phyloP scores from a whole-genome alignment of 2,329 filamentous ascomycete species.

The Orbilia quercus region DNA sequence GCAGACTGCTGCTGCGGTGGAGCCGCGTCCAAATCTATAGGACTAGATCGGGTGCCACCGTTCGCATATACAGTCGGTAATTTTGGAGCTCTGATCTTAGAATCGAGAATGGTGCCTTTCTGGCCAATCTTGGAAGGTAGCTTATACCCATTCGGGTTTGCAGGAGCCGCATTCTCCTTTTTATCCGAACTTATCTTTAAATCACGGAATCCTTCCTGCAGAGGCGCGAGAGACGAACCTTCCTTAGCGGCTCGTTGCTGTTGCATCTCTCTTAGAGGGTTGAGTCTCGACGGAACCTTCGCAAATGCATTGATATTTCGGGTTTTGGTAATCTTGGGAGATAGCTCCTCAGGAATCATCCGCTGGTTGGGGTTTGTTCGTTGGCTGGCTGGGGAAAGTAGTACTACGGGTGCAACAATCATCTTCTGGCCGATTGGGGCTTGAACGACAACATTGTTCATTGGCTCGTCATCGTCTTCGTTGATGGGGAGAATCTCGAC shows the following conservation, averaged over 20 bases:
- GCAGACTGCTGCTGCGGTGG: conserved; percentile 28
- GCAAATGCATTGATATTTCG: conserved; percentile 33
- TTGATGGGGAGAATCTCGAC: conserved; percentile 52
- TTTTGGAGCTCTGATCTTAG: conserved; percentile 52
- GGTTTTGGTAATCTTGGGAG: conserved; percentile 54
- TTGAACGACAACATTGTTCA: conserved; percentile 51
- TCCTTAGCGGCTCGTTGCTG: conserved; percentile 52
- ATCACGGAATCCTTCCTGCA: conserved; percentile 54
- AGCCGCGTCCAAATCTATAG: conserved; percentile 22
- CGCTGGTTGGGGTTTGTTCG: conserved; percentile 41
- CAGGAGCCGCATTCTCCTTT: conserved; percentile 42
- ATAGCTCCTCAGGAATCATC: conserved; percentile 55
- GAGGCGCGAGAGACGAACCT: conserved; percentile 38
- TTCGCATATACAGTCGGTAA: conserved; percentile 42
- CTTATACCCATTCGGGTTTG: conserved; percentile 50
- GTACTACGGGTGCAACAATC: conserved; percentile 53
- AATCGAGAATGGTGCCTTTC: conserved; percentile 47
- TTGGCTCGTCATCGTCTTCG: conserved; percentile 46
- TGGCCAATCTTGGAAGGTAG: conserved; percentile 52
- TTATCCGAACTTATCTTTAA: conserved; percentile 56
- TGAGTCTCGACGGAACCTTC: conserved; percentile 51
- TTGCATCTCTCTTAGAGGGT: conserved; percentile 51
- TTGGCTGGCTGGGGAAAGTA: conserved; percentile 51
- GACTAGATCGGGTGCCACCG: conserved; percentile 15
- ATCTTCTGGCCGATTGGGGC: conserved; percentile 51